Conservation (phyloP, 192 early-diverging fungal genomes). For the Piromyces finnis region DNA sequence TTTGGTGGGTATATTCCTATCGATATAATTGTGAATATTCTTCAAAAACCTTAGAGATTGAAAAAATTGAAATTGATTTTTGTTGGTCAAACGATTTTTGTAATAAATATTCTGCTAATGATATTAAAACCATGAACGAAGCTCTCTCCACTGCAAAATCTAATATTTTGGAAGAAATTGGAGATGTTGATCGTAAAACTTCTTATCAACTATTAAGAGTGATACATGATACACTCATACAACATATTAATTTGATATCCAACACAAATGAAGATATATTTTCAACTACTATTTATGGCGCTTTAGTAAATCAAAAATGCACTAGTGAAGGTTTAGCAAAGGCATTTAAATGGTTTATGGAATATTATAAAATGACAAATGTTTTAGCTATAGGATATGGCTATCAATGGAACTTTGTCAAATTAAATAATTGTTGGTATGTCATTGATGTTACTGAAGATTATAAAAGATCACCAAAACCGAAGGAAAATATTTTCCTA, state of each 20-base stretch:
- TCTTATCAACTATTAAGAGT: neutral
- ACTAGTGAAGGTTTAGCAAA: neutral
- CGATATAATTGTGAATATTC: neutral
- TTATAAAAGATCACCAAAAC: neutral
- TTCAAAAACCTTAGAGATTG: neutral
- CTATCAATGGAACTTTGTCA: neutral
- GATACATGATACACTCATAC: neutral
- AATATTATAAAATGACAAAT: neutral
- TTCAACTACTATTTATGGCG: neutral
- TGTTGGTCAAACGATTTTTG: neutral
- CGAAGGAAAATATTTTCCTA: neutral
- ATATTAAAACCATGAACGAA: neutral
- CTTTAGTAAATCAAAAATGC: neutral
- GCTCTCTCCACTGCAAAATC: neutral
- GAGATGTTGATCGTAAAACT: neutral
- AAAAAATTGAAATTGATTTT: neutral
- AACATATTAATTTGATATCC: neutral
- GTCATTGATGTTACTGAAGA: neutral
- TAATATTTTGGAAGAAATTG: neutral
- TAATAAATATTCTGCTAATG: neutral
- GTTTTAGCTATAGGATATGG: neutral
- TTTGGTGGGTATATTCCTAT: neutral
- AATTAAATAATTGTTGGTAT: neutral
- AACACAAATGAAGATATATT: neutral
- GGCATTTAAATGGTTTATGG: neutral